Percentiles rank a stretch among this genome's conserved stretches.
These are phyloP conservation scores for Bipolaris zeicola DNA, from an alignment of 2,329 filamentous ascomycete genomes.

Conservation along the genomic window DNA sequence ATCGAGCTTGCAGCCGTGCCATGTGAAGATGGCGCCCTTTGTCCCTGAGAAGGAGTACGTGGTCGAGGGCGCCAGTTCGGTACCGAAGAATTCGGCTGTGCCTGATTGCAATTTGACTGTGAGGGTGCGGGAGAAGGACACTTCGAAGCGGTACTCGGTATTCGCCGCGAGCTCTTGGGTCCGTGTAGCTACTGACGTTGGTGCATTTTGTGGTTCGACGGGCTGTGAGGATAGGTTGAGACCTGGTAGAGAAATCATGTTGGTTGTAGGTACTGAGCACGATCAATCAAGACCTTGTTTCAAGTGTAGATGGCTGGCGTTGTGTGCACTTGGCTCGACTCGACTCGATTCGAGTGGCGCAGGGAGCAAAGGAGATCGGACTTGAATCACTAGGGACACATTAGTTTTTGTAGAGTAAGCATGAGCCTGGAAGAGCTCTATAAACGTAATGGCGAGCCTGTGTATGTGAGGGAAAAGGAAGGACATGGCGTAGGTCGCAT, in stretches of 20 bases:
- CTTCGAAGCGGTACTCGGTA: conserved; percentile 54
- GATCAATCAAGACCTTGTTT: not conserved
- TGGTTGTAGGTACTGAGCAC: not conserved
- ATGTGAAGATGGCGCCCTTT: conserved; percentile 89
- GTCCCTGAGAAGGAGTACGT: conserved; percentile 80
- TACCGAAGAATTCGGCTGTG: conserved; percentile 91
- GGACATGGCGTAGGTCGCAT: not conserved
- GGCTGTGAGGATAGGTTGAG: conserved; percentile 50
- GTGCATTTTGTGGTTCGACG: conserved; percentile 30
- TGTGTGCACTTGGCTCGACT: not conserved
- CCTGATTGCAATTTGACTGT: conserved; percentile 71
- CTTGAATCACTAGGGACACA: not conserved
- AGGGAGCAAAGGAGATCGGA: not conserved
- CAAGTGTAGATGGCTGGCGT: not conserved
- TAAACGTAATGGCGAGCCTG: not conserved
- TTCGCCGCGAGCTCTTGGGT: conserved; percentile 52
- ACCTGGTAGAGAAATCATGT: conserved; percentile 53
- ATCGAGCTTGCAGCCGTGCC: conserved; percentile 87
- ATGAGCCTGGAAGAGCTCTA: too few species aligned
- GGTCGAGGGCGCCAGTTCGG: conserved; percentile 82
- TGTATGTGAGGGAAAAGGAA: not conserved
- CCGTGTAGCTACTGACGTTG: conserved; percentile 36
- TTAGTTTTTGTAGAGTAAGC: not conserved
- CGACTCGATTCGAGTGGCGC: not conserved
- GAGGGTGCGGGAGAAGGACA: conserved; percentile 42